Evolutionary conservation across 306 rosid species (phyloP), one percentile per base, ranked within the genome.

Genomic region (Prunus armeniaca): DNA sequence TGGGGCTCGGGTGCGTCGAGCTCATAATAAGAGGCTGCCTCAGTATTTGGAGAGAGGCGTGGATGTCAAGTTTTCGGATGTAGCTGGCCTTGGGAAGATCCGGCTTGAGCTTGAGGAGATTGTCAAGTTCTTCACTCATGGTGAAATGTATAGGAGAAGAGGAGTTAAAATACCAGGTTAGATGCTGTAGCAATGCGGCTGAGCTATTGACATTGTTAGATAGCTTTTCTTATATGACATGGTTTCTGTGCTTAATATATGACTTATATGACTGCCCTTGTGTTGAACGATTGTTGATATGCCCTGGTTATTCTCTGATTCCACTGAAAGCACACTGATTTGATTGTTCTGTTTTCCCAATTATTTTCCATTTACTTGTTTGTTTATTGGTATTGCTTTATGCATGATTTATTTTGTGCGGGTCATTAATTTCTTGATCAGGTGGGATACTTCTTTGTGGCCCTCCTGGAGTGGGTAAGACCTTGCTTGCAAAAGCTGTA

Each of bases 371-470:
- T 22, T 24, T 69, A 1, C 61, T 27, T 27, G 1, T 50, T 54
- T 69, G 74, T 70, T 67, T 17, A 28, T 52, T 15, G 57, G 22
- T 52, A 52, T 15, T 52, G 64, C 62, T 50, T 28, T 1, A 46
- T 70, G 38, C 65, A 64, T 76, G 81, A 63, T 76, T 71, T 65
- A 56, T 84, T 67, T 12, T 38, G 62, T 62, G 38, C n/a, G 82
- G 65, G 81, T 78, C 69, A 56, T 79, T 80, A 73, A 46, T 81
- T 80, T 72, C 84, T 79, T 77, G 38, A 91, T 68, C 87, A 94
- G 98, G 98, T 76, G 98, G 98, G 28, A 95, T 95, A 72, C 97
- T 95, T 79, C 98, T 95, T 65, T 92, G 98, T 84, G 98, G 98
- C 47, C 97, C 97, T 25, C 97, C 98, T 77, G 98, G 98, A 22